Base-by-base conservation (phyloP, 345 rosid genomes). In the Gossypium anomalum region DNA sequence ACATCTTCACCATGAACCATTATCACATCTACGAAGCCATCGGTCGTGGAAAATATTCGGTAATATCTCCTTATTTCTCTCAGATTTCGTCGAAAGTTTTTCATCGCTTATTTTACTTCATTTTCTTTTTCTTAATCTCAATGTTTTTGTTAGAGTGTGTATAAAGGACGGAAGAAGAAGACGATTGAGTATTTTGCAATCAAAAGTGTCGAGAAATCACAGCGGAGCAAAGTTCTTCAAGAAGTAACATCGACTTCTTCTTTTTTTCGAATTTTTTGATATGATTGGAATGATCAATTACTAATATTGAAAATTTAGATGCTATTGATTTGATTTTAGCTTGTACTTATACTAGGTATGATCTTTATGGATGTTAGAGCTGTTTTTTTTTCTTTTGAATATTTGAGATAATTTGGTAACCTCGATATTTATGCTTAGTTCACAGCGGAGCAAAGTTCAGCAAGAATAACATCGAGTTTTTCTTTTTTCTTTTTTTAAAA, bases 131-230 rank as follows among this genome's bases (percentile, higher is more conserved):
- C 52, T 72, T 16, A 9, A 25, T 25, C 58, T 56, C 55, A 34
- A 55, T 57, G 20, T 23, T 57, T 4, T 43, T 11, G 52, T 72
- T 71, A 95, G 99, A 87, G 89, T 61, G 99, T 95, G 66, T 93
- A 93, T 76, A 93, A 93, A 80, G 99, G 99, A 67, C 87, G 99
- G 84, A 93, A 89, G 97, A 95, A 92, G 97, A 91, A 90, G 87
- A 86, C 96, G 64, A 95, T 95, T 75, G 98, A 93, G 88, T 93
- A 95, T 80, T 95, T 89, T 52, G 98, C 99, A 1, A 85, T 92
- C 64, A 95, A 95, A 90, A 91, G 99, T 75, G 97, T 93, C 1
- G 98, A 93, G 2, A 95, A 95, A 79, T 93, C 99, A 43, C 96
- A 90, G 75, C 86, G 87, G 88, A 88, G 68, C 86, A 91, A 93